Evolutionary conservation across 129 eudicot genomes (phyloP), one percentile per base, ranked within the genome.

Genomic region (Lonicera japonica): DNA sequence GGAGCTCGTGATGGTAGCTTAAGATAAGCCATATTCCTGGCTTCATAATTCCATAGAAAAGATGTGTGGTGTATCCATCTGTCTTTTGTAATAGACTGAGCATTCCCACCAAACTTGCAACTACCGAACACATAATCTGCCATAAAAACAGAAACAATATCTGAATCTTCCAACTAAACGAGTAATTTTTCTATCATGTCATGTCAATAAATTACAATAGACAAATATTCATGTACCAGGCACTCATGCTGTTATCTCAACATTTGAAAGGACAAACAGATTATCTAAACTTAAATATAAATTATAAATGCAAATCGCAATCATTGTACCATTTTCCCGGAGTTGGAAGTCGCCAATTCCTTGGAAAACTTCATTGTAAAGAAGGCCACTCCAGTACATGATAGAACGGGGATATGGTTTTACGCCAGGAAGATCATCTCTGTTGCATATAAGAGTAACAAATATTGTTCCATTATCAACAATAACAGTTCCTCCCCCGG

Each of bases 401-500:
- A 91, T 91, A 34, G 98, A 91, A 18, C 77, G 80, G 53, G 98
- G 96, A 74, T 91, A 91, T 5, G 98, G 86, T 62, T 87, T 90
- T 54, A 91, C 77, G 64, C 68, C 78, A 46, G 91, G 81, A 66
- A 91, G 84, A 65, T 66, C 95, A 63, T 73, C 84, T 74, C 80
- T 85, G 71, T 87, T 91, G 79, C 96, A 91, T 70, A 91, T 82
- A 70, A 87, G 82, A 4, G 98, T 82, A 70, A 87, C 85, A 60
- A 91, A 91, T 5, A 91, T 75, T 25, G 98, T 87, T 46, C 80
- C 82, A 63, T 67, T 64, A 78, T 91, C 98, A 58, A 91, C 96
- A 52, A 87, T 87, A 50, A 91, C 98, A 58, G 98, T 91, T 36
- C 98, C 96, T 21, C 98, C 98, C 61, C 98, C 98, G 4, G 91